Percentiles rank a stretch among this genome's conserved stretches.
Evolutionary conservation across 345 rosid species (phyloP).

Genomic region (Aethionema arabicum): DNA sequence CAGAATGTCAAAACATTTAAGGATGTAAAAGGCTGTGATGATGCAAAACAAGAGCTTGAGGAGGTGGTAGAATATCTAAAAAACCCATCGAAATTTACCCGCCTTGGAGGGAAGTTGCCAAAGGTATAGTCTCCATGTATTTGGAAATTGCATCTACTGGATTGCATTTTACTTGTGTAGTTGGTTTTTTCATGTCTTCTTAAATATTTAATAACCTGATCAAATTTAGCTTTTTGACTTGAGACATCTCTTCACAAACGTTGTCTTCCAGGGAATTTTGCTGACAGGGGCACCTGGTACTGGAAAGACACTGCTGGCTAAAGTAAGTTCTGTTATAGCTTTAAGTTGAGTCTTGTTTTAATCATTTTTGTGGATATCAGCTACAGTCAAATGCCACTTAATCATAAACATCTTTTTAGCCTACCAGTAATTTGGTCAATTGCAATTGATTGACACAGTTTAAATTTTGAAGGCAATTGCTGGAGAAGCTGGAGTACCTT

Average conservation of each 20-base stretch:
- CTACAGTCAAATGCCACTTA: not conserved
- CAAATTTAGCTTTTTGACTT: conserved; percentile 16
- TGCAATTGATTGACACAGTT: conserved; percentile 19
- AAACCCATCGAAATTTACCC: conserved; percentile 93
- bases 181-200: conserved; percentile 6
- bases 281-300: conserved; percentile 99
- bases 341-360: conserved; percentile 16
- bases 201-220: not conserved
- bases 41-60: conserved; percentile 99
- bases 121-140: conserved; percentile 56
- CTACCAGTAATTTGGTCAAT: not conserved
- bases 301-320: conserved; percentile 95
- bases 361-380: not conserved
- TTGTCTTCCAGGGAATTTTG: conserved; percentile 80
- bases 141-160: conserved; percentile 3
- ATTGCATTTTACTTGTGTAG: conserved; percentile 7
- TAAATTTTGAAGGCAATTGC: conserved; percentile 81
- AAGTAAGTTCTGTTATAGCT: conserved; percentile 48
- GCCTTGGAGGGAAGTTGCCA: conserved; percentile 98
- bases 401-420: not conserved
- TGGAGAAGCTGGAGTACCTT: conserved; percentile 99
- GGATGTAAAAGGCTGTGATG: conserved; percentile 99
- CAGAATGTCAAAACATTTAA: conserved; percentile 98
- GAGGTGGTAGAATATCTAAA: conserved; percentile 97
- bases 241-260: conserved; percentile 18